These are phyloP conservation scores for Solanum etuberosum DNA, from an alignment of 257 asterid species.

Conservation along the genomic window DNA sequence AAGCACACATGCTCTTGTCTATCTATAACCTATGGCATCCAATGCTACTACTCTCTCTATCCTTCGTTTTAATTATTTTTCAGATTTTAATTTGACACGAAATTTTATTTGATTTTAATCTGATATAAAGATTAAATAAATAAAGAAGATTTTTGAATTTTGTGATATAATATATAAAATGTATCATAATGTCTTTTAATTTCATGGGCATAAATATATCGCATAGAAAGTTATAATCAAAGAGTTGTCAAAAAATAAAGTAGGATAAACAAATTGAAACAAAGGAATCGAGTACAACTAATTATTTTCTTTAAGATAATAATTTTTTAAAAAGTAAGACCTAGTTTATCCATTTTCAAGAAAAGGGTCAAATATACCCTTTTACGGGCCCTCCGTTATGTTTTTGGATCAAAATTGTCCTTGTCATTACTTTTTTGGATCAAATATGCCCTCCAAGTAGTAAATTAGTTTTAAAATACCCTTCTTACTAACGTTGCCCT, in stretches of 20 bases:
- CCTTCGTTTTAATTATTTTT: background rate
- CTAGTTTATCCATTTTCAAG: too few relatives aligned
- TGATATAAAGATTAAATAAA: too few relatives aligned
- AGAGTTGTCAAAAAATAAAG: background rate
- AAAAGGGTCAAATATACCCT: too few relatives aligned
- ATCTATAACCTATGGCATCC: conserved; percentile 37
- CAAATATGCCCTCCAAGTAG: too few relatives aligned
- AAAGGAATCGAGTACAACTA: background rate
- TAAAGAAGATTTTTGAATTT: too few relatives aligned
- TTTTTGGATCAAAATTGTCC: too few relatives aligned
- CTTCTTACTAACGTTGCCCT: too few relatives aligned
- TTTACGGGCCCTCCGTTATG: too few relatives aligned
- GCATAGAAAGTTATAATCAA: background rate
- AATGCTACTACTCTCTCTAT: conserved; percentile 9
- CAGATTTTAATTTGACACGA: fast-evolving
- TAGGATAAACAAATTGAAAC: background rate
- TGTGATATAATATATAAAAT: too few relatives aligned
- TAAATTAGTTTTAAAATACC: too few relatives aligned
- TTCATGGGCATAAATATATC: background rate
- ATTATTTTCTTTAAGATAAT: background rate
- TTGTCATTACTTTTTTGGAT: too few relatives aligned
- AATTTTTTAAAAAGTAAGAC: too few relatives aligned
- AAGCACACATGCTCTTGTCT: conserved; percentile 56
- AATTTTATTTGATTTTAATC: background rate
- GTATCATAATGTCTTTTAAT: background rate